Percentiles rank a stretch among this genome's conserved stretches.
phyloP scores from a whole-genome alignment of 768 basidiomycete species.

The Kwoniella mangroviensis region DNA sequence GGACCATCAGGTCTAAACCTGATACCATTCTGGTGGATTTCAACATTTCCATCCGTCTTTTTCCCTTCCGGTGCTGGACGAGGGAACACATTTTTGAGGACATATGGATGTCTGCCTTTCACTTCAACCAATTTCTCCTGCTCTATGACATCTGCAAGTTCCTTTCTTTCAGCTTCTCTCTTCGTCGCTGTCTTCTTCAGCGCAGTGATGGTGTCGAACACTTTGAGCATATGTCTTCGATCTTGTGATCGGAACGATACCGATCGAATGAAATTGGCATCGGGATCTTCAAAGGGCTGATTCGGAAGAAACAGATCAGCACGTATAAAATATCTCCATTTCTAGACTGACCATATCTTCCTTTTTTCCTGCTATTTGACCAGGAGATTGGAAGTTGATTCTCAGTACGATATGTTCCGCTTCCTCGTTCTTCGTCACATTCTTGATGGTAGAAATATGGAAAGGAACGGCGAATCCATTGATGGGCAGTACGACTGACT shows the following conservation, averaged over 20 bases:
- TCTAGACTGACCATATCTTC: conserved; percentile 79
- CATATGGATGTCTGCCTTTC: conserved; percentile 76
- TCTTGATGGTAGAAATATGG: conserved; percentile 98
- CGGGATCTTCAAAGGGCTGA: conserved; percentile 78
- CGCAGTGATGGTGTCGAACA: conserved; percentile 90
- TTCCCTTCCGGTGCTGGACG: conserved; percentile 94
- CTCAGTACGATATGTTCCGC: conserved; percentile 91
- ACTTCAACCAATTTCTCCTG: conserved; percentile 88
- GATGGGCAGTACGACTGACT: conserved; percentile 87
- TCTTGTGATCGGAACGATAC: conserved; percentile 92
- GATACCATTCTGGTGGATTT: conserved; percentile 96
- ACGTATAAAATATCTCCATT: not conserved
- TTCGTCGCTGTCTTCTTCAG: conserved; percentile 97
- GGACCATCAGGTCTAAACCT: conserved; percentile 65
- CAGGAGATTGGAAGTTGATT: conserved; percentile 98
- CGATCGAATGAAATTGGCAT: conserved; percentile 93
- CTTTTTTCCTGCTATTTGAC: conserved; percentile 95
- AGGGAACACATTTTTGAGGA: conserved; percentile 88
- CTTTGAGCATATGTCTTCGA: conserved; percentile 80
- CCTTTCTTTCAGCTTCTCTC: conserved; percentile 95
- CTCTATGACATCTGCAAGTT: conserved; percentile 96
- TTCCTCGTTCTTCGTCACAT: conserved; percentile 95
- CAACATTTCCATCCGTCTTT: conserved; percentile 88
- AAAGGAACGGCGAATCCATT: conserved; percentile 95
- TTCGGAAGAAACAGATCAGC: not conserved